phyloP scores from a whole-genome alignment of 75 land plant genomes.

The Adiantum capillusveneris region DNA sequence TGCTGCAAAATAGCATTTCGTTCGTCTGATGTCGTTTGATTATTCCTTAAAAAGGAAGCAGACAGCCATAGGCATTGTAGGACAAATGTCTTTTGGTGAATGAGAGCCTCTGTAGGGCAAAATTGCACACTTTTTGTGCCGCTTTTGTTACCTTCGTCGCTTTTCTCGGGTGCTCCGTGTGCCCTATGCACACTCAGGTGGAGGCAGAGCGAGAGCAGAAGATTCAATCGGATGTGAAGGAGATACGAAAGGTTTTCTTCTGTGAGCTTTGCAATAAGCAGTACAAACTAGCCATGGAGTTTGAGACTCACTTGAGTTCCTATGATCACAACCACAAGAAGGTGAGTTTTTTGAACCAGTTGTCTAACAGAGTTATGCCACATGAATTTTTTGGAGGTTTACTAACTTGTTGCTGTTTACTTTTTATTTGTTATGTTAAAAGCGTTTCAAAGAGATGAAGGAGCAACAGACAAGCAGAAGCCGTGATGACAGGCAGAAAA shows the following conservation, averaged over 20 bases:
- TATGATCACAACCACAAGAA: conserved; percentile 98
- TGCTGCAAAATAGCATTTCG: not conserved
- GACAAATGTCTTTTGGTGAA: conserved; percentile 69
- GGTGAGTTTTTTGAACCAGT: conserved; percentile 49
- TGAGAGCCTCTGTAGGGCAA: conserved; percentile 54
- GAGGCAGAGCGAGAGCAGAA: conserved; percentile 98
- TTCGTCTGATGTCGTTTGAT: conserved; percentile 7
- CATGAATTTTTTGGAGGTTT: no score
- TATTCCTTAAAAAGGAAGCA: conserved; percentile 47
- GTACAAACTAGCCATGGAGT: conserved; percentile 96
- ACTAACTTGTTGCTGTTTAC: no score
- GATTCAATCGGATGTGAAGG: conserved; percentile 96
- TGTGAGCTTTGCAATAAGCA: conserved; percentile 99
- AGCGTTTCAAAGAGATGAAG: conserved; percentile 98
- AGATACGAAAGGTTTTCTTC: conserved; percentile 88
- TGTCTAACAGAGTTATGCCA: not conserved
- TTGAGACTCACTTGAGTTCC: conserved; percentile 95
- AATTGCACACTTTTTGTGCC: conserved; percentile 70
- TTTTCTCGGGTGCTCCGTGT: conserved; percentile 92
- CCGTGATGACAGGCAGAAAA: conserved; percentile 83
- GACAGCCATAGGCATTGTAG: conserved; percentile 65
- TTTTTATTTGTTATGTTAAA: conserved; percentile 9
- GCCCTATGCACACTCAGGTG: conserved; percentile 88
- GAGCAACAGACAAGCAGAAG: conserved; percentile 79
- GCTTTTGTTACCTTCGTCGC: conserved; percentile 77